These are phyloP conservation scores for Trichoderma aggressivum DNA, from an alignment of 2,329 filamentous ascomycete species.

Conservation along the genomic window DNA sequence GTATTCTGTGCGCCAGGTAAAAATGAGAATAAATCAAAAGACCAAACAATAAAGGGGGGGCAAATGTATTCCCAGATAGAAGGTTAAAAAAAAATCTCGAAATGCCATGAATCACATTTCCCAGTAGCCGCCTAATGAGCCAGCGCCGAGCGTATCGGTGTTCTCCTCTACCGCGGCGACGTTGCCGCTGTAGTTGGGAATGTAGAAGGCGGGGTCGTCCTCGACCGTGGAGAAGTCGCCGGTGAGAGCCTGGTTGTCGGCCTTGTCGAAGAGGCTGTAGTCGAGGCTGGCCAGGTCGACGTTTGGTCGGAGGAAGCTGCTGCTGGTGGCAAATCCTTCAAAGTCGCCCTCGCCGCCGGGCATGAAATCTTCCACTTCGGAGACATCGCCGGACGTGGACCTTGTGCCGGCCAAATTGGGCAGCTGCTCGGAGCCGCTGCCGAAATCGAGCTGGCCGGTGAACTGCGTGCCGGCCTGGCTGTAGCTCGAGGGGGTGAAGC, in stretches of 20 bases:
- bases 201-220: slow-evolving; percentile 49
- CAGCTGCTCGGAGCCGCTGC: slow-evolving; percentile 51
- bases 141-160: slow-evolving; percentile 33
- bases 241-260: slow-evolving; percentile 38
- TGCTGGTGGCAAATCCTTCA: slow-evolving; percentile 46
- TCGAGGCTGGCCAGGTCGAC: slow-evolving; percentile 50
- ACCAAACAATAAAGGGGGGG: neutral
- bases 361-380: slow-evolving; percentile 61
- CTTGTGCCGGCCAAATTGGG: slow-evolving; percentile 54
- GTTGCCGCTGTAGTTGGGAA: slow-evolving; percentile 44
- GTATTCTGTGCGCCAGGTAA: slow-evolving; percentile 32
- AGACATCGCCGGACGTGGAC: slow-evolving; percentile 64
- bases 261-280: slow-evolving; percentile 55
- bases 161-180: slow-evolving; percentile 36
- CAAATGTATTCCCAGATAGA: neutral
- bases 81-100: slow-evolving; percentile 5
- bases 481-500: slow-evolving; percentile 53
- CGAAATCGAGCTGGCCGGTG: slow-evolving; percentile 50
- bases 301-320: slow-evolving; percentile 43
- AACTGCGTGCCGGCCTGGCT: slow-evolving; percentile 52
- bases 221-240: slow-evolving; percentile 50
- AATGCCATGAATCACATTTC: slow-evolving; percentile 32
- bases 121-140: slow-evolving; percentile 34
- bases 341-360: slow-evolving; percentile 48
- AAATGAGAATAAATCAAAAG: slow-evolving; percentile 8